Evolutionary conservation across 2,329 filamentous ascomycete species (phyloP), one percentile per base, ranked within the genome.

Genomic region (Fusarium tanahbumbuense): DNA sequence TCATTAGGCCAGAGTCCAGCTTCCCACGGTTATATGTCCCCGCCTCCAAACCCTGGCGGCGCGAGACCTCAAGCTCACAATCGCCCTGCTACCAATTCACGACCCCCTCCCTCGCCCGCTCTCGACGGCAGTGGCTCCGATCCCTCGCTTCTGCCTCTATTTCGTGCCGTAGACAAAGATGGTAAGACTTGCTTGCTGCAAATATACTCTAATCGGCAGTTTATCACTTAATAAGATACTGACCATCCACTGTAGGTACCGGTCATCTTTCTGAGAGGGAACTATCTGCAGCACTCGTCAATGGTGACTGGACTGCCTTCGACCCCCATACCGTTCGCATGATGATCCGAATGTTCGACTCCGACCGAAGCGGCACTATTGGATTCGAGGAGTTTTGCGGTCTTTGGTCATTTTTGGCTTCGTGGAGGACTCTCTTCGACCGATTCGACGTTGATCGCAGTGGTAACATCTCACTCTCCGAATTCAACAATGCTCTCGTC

Each of bases 271-370:
- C 92, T 4, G 94, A 97, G 81, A 86, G 86, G 54, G 95, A 98
- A 80, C 90, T 99, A 44, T 91, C 93, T 12, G 91, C 92, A 2
- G 96, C 96, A 22, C 89, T 99, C 8, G 94, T 98, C 64, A 99
- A 99, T 78, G 95, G 94, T 58, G 96, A 99, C 85, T 98, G 93
- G 89, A 93, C 93, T 3, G 89, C 93, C 7, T 99, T 99, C 79
- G 94, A 99, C 81, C 87, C 90, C 7, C 92, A 97, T 75, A 99
- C 96, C 2, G 94, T 98, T 71, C 92, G 92, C 77, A 97, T 98
- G 93, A 98, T 99, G 94, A 98, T 99, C 73, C 92, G 94, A 78
- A 98, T 99, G 96, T 99, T 99, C 82, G 95, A 98, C 82, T 93
- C 92, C 62, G 93, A 98, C 81, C 91, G 93, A 74, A 92, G 88